Conservation (phyloP, 495 filamentous ascomycete genomes). For the Neurospora sp. region DNA sequence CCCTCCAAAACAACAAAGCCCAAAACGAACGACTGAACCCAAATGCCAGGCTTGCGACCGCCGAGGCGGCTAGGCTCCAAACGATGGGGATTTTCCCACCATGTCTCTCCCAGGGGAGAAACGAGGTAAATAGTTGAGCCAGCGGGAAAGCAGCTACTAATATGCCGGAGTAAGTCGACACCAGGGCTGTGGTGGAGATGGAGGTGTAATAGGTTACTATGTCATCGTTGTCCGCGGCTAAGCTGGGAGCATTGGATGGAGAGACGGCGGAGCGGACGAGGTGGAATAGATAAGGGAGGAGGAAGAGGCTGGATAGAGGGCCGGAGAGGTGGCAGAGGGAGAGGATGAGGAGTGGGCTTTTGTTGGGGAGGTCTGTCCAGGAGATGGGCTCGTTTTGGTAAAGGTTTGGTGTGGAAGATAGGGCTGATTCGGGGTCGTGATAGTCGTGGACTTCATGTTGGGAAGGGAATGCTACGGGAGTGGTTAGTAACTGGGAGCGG, state of each 20-base stretch:
- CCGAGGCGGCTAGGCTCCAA: conserved; percentile 57
- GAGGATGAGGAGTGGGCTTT: conserved; percentile 42
- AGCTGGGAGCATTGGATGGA: conserved; percentile 50
- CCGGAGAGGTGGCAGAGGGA: conserved; percentile 39
- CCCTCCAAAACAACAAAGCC: conserved; percentile 56
- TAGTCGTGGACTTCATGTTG: background rate
- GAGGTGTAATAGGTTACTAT: conserved; percentile 15
- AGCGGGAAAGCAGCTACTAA: conserved; percentile 6
- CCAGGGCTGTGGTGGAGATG: background rate
- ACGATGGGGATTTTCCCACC: conserved; percentile 72
- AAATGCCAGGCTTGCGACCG: conserved; percentile 60
- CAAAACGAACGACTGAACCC: conserved; percentile 64
- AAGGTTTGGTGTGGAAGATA: background rate
- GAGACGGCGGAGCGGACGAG: conserved; percentile 42
- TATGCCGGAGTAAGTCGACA: conserved; percentile 3
- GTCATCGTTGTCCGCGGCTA: conserved; percentile 27
- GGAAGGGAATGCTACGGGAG: background rate
- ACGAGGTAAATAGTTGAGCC: conserved; percentile 45
- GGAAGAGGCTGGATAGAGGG: conserved; percentile 39
- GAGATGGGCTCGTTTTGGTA: background rate
- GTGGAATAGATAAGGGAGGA: conserved; percentile 48
- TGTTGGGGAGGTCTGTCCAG: conserved; percentile 37
- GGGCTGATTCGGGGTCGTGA: background rate
- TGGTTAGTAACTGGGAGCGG: background rate
- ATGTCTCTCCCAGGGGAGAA: conserved; percentile 42